These are phyloP conservation scores for Sporothrix humicola DNA, from an alignment of 2,329 filamentous ascomycete genomes.

Conservation along the genomic window DNA sequence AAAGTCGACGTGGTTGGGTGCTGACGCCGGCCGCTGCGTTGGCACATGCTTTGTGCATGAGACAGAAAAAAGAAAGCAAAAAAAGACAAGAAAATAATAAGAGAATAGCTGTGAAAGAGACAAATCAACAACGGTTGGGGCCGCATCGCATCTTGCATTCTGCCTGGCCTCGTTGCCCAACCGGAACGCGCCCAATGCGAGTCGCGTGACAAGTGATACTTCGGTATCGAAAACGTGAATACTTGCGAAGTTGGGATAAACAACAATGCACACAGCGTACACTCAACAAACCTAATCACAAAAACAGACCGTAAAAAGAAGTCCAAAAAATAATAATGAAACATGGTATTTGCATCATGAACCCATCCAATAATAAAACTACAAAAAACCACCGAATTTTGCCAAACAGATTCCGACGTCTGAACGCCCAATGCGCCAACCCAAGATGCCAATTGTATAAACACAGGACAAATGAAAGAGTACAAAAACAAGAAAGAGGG, in stretches of 20 bases:
- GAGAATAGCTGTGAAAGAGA: too few species aligned
- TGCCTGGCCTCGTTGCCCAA: slow-evolving; percentile 12
- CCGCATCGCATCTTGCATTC: slow-evolving; percentile 9
- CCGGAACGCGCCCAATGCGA: slow-evolving; percentile 21
- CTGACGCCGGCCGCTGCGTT: slow-evolving; percentile 12
- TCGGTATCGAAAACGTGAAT: too few species aligned
- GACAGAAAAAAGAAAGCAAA: too few species aligned
- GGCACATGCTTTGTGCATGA: slow-evolving; percentile 17
- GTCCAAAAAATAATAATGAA: neutral
- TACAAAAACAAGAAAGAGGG: neutral
- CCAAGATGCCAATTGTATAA: slow-evolving; percentile 4
- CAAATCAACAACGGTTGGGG: neutral
- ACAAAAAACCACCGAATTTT: slow-evolving; percentile 13
- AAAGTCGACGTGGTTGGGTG: slow-evolving; percentile 26
- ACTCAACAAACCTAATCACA: neutral
- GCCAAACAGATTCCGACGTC: neutral
- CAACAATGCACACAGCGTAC: neutral
- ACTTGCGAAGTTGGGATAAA: neutral
- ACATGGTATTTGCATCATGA: neutral
- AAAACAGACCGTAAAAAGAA: neutral
- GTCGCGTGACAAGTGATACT: neutral
- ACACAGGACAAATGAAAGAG: neutral
- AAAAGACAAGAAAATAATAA: too few species aligned
- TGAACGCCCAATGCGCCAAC: slow-evolving; percentile 25
- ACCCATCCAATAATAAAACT: neutral